Evolutionary conservation across 805 yeast species (phyloP).

Genomic region (Saccharomycopsis olivae): DNA sequence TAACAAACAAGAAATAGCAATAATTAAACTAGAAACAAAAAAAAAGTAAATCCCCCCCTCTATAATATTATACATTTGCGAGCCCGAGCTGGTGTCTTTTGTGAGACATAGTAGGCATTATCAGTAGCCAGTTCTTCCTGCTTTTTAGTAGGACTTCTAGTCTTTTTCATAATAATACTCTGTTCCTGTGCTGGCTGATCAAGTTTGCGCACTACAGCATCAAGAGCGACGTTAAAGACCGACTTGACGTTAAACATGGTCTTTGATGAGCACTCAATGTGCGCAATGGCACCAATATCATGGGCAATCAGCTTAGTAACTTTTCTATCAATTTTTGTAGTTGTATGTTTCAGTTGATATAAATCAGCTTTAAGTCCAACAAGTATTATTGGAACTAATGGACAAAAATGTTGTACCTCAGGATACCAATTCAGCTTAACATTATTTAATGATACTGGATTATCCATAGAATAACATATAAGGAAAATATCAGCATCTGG

Average conservation of each 20-base stretch:
- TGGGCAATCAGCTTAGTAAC: constrained; percentile 43
- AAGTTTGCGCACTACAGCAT: constrained; percentile 9
- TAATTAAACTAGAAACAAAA: too few species aligned
- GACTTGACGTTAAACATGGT: constrained; percentile 52
- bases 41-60: too few species aligned
- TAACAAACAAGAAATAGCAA: too few species aligned
- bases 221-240: constrained; percentile 53
- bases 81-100: neutral
- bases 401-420: constrained; percentile 75
- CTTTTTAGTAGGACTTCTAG: neutral
- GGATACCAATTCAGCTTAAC: constrained; percentile 81
- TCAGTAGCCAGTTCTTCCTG: neutral
- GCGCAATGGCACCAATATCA: constrained; percentile 57
- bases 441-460: constrained; percentile 52
- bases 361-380: constrained; percentile 81
- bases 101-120: neutral
- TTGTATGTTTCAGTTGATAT: constrained; percentile 17
- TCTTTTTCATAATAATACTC: neutral
- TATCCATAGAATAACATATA: constrained; percentile 65
- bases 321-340: constrained; percentile 30
- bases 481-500: constrained; percentile 70
- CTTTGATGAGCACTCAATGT: constrained; percentile 73
- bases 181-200: neutral
- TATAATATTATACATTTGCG: neutral
- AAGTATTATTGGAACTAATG: constrained; percentile 62